These are phyloP conservation scores for Sporothrix schenckii DNA, from an alignment of 2,329 filamentous ascomycete species.

Conservation along the genomic window DNA sequence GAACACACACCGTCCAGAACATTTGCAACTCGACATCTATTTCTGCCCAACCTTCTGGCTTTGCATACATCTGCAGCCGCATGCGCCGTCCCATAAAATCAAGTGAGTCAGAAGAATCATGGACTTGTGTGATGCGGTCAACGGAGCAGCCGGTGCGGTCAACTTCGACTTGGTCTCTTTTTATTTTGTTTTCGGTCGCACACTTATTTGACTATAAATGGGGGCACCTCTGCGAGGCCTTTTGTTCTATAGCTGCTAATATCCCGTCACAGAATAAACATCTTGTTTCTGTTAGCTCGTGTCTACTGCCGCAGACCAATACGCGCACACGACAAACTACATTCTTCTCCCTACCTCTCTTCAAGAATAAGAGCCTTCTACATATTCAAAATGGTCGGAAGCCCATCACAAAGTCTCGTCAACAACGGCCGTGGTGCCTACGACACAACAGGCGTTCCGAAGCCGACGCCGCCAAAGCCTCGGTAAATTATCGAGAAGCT, in stretches of 20 bases:
- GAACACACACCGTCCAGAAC: not conserved
- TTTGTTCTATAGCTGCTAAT: not conserved
- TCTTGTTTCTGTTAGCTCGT: not conserved
- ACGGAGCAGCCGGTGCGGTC: constrained; percentile 4
- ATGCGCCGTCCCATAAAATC: constrained; percentile 28
- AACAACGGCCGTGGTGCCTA: constrained; percentile 47
- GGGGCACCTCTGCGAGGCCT: too few species aligned
- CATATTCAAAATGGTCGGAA: constrained; percentile 42
- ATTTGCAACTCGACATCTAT: constrained; percentile 11
- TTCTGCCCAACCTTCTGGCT: constrained; percentile 26
- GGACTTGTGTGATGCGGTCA: constrained; percentile 29
- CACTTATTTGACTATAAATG: constrained; percentile 10
- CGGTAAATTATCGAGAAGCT: constrained; percentile 37
- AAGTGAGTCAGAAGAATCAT: constrained; percentile 30
- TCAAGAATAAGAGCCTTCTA: not conserved
- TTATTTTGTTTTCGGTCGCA: not conserved
- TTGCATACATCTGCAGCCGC: constrained; percentile 28
- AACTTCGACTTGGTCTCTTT: not conserved
- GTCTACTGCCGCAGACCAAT: constrained; percentile 16
- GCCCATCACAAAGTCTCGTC: constrained; percentile 40
- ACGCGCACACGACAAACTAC: constrained; percentile 19
- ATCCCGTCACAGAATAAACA: not conserved
- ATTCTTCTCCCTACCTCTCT: not conserved
- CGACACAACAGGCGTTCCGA: constrained; percentile 46
- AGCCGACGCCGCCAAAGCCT: constrained; percentile 45